These are phyloP conservation scores for Euphrasia arctica DNA, from an alignment of 305 asterid genomes.

Conservation along the genomic window DNA sequence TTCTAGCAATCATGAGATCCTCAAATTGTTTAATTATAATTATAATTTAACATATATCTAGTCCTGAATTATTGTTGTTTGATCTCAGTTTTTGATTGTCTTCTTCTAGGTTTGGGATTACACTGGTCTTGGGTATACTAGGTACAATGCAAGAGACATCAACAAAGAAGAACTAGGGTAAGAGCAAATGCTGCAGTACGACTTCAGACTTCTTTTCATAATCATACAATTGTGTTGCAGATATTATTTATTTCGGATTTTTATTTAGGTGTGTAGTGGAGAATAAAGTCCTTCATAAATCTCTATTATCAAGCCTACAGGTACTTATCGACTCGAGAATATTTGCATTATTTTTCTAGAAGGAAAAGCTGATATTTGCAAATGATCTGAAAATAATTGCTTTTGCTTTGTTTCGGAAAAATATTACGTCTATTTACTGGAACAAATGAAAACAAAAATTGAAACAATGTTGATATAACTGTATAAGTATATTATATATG, in stretches of 20 bases:
- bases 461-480: neutral
- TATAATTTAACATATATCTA: neutral
- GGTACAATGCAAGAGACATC: conserved; percentile 81
- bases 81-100: conserved; percentile 6
- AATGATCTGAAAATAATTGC: neutral
- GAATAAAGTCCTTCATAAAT: conserved; percentile 92
- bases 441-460: neutral
- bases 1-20: conserved; percentile 5
- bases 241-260: conserved; percentile 34
- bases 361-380: conserved; percentile 15
- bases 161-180: conserved; percentile 84
- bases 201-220: conserved; percentile 19
- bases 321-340: conserved; percentile 39
- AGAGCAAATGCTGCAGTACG: conserved; percentile 31
- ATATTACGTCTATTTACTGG: neutral
- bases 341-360: conserved; percentile 11
- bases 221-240: conserved; percentile 26
- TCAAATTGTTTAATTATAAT: conserved; percentile 15
- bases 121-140: conserved; percentile 92
- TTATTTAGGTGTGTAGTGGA: conserved; percentile 93
- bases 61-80: conserved; percentile 2
- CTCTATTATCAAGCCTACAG: conserved; percentile 70
- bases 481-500: neutral
- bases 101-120: conserved; percentile 92
- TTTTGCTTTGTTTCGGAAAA: no score